Conservation (phyloP, 768 basidiomycete genomes). For the Kockovaella imperatae region DNA sequence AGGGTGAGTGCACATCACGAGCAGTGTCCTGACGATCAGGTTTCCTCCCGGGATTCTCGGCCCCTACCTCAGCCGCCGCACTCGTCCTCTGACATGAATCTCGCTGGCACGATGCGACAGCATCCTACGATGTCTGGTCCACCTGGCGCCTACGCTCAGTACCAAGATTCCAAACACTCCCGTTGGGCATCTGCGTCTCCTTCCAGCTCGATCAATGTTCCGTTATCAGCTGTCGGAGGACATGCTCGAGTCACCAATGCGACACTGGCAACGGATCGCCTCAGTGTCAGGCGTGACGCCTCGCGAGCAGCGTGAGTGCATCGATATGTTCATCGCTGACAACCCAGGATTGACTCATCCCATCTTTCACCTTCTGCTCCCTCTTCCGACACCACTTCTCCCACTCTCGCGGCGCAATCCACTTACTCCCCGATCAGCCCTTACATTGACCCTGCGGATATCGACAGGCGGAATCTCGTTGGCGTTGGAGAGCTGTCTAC, state of each 20-base stretch:
- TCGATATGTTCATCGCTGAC: not conserved
- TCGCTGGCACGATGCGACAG: too few relatives aligned
- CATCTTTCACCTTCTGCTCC: conserved; percentile 8
- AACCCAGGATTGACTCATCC: conserved; percentile 14
- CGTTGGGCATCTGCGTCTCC: not conserved
- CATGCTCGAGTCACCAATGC: not conserved
- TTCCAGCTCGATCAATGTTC: not conserved
- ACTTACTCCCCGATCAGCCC: conserved; percentile 29
- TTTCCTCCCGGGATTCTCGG: too few relatives aligned
- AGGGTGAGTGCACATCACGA: too few relatives aligned
- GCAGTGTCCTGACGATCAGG: too few relatives aligned
- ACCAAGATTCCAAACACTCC: not conserved
- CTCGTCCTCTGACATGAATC: not conserved
- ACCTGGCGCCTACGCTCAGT: too few relatives aligned
- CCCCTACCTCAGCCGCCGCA: conserved; percentile 8
- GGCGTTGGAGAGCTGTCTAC: conserved; percentile 94
- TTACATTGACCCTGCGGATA: conserved; percentile 33
- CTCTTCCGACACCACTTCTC: not conserved
- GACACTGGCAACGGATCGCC: not conserved
- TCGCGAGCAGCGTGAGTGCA: not conserved
- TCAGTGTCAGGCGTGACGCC: not conserved
- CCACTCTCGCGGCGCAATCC: conserved; percentile 3
- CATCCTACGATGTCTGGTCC: too few relatives aligned
- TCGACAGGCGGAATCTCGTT: conserved; percentile 76
- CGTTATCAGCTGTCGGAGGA: conserved; percentile 6